Percentiles rank a stretch among this genome's conserved stretches.
Evolutionary conservation across 164 flowering plant genomes (phyloP).

Genomic region (Sextonia rubra): DNA sequence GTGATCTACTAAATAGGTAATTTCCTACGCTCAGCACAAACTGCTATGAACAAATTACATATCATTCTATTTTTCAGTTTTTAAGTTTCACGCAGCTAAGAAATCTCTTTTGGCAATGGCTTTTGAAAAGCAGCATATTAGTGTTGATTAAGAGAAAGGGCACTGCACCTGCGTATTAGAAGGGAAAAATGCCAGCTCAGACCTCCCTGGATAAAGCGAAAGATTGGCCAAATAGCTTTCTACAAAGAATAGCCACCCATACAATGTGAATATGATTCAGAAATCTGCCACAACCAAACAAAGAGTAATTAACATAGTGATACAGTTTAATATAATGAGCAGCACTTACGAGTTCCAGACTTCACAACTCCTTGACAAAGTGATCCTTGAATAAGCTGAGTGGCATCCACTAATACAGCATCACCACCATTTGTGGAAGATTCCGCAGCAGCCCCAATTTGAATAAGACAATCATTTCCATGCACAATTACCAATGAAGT

Average conservation of each 20-base stretch:
- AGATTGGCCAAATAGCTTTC: slow-evolving; percentile 93
- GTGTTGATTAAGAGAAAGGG: neutral
- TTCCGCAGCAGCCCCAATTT: slow-evolving; percentile 74
- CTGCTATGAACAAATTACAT: neutral
- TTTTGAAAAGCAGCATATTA: neutral
- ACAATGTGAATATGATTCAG: neutral
- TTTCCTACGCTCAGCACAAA: neutral
- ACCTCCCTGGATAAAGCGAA: slow-evolving; percentile 88
- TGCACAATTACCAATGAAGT: slow-evolving; percentile 71
- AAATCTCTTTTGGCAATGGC: neutral
- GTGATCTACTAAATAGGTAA: neutral
- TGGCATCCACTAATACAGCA: slow-evolving; percentile 54
- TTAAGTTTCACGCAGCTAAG: neutral
- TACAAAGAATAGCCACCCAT: slow-evolving; percentile 27
- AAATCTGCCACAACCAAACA: neutral
- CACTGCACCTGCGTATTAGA: slow-evolving; percentile 70
- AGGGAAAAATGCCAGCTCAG: slow-evolving; percentile 89
- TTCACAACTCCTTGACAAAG: slow-evolving; percentile 59
- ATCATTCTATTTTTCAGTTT: neutral
- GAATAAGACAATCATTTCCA: slow-evolving; percentile 53
- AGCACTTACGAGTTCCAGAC: slow-evolving; percentile 70
- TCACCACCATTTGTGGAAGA: slow-evolving; percentile 34
- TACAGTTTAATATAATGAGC: neutral
- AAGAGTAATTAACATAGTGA: neutral
- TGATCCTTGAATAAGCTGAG: slow-evolving; percentile 58